A percentile compares a stretch with the other conserved stretches of the same genome.
Conservation (phyloP, 2,329 filamentous ascomycete genomes). For the Colletotrichum agaves region DNA sequence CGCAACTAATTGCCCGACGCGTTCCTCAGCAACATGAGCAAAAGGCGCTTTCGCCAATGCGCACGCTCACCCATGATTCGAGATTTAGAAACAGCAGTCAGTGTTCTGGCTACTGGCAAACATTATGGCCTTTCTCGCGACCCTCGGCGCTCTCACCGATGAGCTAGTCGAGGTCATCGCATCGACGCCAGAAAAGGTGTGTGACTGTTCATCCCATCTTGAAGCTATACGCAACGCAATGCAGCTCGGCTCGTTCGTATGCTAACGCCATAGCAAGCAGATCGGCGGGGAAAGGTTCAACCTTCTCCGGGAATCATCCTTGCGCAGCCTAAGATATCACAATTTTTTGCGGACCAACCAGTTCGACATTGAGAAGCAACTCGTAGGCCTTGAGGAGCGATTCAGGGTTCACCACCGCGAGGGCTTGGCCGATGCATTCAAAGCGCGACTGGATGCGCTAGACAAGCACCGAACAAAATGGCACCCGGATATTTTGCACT, state of each 20-base stretch:
- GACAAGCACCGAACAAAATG: slow-evolving; percentile 66
- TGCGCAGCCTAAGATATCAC: slow-evolving; percentile 64
- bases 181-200: slow-evolving; percentile 63
- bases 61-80: neutral
- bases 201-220: slow-evolving; percentile 35
- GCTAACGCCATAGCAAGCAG: slow-evolving; percentile 35
- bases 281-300: slow-evolving; percentile 52
- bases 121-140: slow-evolving; percentile 77
- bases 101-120: neutral
- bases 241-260: slow-evolving; percentile 8
- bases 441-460: slow-evolving; percentile 68
- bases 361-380: slow-evolving; percentile 73
- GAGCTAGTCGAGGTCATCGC: slow-evolving; percentile 76
- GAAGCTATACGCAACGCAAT: slow-evolving; percentile 24
- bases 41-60: neutral
- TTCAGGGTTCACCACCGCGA: slow-evolving; percentile 85
- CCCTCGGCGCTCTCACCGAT: slow-evolving; percentile 72
- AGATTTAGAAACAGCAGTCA: neutral
- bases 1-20: slow-evolving; percentile 3
- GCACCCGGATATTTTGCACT: slow-evolving; percentile 81
- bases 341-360: slow-evolving; percentile 76
- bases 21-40: neutral
- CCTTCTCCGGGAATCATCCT: slow-evolving; percentile 57
- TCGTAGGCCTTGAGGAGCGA: slow-evolving; percentile 84
- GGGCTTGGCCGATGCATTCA: slow-evolving; percentile 78